Conservation (phyloP, 2,329 filamentous ascomycete genomes). For the Fusarium pininemorale region DNA sequence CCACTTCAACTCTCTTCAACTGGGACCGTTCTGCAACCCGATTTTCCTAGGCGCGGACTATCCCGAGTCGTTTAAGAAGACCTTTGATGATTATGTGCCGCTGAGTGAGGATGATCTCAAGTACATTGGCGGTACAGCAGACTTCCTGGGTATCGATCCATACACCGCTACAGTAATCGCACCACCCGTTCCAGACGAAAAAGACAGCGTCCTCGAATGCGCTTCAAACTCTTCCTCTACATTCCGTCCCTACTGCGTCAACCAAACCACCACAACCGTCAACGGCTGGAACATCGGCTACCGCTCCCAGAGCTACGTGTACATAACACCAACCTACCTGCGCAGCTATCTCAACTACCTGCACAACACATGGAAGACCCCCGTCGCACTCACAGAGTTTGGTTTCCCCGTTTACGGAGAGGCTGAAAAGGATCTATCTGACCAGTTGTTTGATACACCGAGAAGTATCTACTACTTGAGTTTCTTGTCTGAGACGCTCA, state of each 20-base stretch:
- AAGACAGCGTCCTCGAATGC: constrained; percentile 57
- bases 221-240: constrained; percentile 55
- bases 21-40: constrained; percentile 62
- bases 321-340: constrained; percentile 67
- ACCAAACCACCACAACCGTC: constrained; percentile 54
- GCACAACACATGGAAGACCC: constrained; percentile 64
- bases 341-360: constrained; percentile 65
- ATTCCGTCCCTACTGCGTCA: constrained; percentile 63
- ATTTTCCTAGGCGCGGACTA: constrained; percentile 62
- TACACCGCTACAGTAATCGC: constrained; percentile 67
- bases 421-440: constrained; percentile 52
- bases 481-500: constrained; percentile 64
- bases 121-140: constrained; percentile 60
- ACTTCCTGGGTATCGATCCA: constrained; percentile 66
- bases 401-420: constrained; percentile 65
- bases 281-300: constrained; percentile 69
- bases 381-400: constrained; percentile 63
- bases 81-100: constrained; percentile 55
- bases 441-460: constrained; percentile 63
- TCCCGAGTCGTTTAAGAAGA: constrained; percentile 56
- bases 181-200: constrained; percentile 48
- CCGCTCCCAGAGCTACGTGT: constrained; percentile 63
- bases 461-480: constrained; percentile 64
- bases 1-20: constrained; percentile 57
- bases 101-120: constrained; percentile 59